Evolutionary conservation across 129 eudicot genomes (phyloP), one percentile per base, ranked within the genome.

Genomic region (Tanacetum coccineum): DNA sequence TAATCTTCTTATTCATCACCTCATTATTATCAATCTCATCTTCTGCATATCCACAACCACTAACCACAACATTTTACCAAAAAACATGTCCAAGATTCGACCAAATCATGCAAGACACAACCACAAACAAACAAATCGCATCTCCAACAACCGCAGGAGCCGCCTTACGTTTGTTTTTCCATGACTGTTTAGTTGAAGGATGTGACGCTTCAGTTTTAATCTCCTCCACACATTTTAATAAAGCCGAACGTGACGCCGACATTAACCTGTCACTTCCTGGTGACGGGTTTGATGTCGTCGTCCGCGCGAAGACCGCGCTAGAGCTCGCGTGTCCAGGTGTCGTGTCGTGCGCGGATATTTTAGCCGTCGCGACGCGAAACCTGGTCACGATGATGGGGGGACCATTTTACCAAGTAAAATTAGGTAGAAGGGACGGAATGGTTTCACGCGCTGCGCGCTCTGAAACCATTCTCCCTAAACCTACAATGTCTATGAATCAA

Each of bases 101-200:
- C 39, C 63, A 58, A 26, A 58, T 58, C 63, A 58, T 58, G 63
- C 63, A 58, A 58, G 63, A 58, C 6, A 58, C 63, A 58, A 58
- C 63, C 8, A 58, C 63, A 5, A 26, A 58, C 63, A 57, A 57
- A 25, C 62, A 57, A 57, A 57, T 57, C 15, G 14, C n/a, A 0
- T 57, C 62, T 15, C 62, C 62, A 2, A 57, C 62, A 4, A 57
- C 62, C 42, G 62, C 62, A 30, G 62, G 62, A 0, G 62, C 36
- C 5, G 14, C 62, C 40, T 25, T 57, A 13, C 18, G 62, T 22
- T 32, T 57, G 7, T 57, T 57, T 36, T 57, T 57, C n/a, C 62
- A 57, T 2, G 62, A 25, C 40, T 57, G 62, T 25, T 57, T 57
- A 25, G 40, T 57, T 8, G 22, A 57, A 13, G 62, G 62, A 2